A percentile compares a stretch with the other conserved stretches of the same genome.
These are phyloP conservation scores for Leptographium procerum DNA, from an alignment of 2,329 filamentous ascomycete species.

Conservation along the genomic window DNA sequence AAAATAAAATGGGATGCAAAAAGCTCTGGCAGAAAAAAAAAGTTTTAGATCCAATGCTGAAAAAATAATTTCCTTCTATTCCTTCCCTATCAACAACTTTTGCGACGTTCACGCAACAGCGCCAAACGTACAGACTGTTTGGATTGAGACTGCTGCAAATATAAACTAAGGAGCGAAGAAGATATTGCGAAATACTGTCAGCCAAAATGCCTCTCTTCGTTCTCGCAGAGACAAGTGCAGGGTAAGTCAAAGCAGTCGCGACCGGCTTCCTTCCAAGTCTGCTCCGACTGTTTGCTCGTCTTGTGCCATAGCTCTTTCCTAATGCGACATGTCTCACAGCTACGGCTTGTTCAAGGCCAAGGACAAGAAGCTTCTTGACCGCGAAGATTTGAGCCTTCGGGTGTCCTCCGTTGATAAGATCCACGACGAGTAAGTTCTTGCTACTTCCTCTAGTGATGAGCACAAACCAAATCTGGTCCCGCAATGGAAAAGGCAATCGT, in stretches of 20 bases:
- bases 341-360: slow-evolving; percentile 98
- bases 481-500: neutral
- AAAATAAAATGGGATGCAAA: slow-evolving; percentile 4
- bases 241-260: slow-evolving; percentile 32
- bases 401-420: slow-evolving; percentile 72
- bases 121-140: neutral
- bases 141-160: neutral
- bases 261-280: neutral
- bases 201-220: slow-evolving; percentile 77
- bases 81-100: slow-evolving; percentile 7
- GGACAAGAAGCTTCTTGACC: slow-evolving; percentile 95
- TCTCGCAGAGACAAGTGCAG: slow-evolving; percentile 83
- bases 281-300: slow-evolving; percentile 1
- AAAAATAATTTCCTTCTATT: slow-evolving; percentile 12
- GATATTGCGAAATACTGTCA: neutral
- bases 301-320: neutral
- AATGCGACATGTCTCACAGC: slow-evolving; percentile 40
- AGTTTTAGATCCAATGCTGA: slow-evolving; percentile 11
- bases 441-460: neutral
- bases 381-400: slow-evolving; percentile 62
- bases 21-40: slow-evolving; percentile 16
- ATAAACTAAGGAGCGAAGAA: neutral
- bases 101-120: slow-evolving; percentile 3
- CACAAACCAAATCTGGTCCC: neutral
- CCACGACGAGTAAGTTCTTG: slow-evolving; percentile 62